Evolutionary conservation across 2,329 filamentous ascomycete species (phyloP), one percentile per base, ranked within the genome.

Genomic region (Lecanicillium sp.): DNA sequence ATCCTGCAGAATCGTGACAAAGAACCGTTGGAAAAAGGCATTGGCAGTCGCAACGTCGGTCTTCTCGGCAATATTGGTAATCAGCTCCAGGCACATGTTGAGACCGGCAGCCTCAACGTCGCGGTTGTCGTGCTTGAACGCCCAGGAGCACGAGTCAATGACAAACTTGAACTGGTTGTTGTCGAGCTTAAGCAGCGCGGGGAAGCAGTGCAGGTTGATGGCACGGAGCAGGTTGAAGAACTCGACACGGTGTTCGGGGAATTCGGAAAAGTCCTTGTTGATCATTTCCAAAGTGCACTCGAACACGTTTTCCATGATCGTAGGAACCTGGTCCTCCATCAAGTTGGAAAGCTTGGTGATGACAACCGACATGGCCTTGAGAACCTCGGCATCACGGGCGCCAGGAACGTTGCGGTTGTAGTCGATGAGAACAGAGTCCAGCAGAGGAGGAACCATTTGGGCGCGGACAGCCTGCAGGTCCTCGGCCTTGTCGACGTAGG

Each of bases 261-360:
- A 98, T 64, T 98, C 93, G 39, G 94, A 96, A 69, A 98, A 98
- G 68, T 98, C 93, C 72, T 98, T 98, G 80, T 97, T 98, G 72
- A 98, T 98, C 93, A 98, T 98, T 61, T 95, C 90, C 49, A 98
- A 75, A 3, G 93, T 98, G 73, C 91, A 97, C 68, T 97, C 91
- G 60, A 98, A 98, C 21, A 98, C 89, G 57, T 91, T 94, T 67
- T 97, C 90, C 87, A 98, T 95, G 62, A 98, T 97, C 41, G 85
- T 85, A 9, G 93, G 90, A 36, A 98, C 89, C 68, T 97, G 93
- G 63, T 97, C 93, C 65, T 97, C 93, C 94, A 98, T 98, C 62
- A 97, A 81, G 81, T 87, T 94, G 70, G 91, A 90, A 62, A 98
- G 81, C 72, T 95, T 97, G 58, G 87, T 88, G 62, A 97, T 95